Conservation (phyloP, 2,329 filamentous ascomycete genomes). For the Diaporthe citrichinensis region DNA sequence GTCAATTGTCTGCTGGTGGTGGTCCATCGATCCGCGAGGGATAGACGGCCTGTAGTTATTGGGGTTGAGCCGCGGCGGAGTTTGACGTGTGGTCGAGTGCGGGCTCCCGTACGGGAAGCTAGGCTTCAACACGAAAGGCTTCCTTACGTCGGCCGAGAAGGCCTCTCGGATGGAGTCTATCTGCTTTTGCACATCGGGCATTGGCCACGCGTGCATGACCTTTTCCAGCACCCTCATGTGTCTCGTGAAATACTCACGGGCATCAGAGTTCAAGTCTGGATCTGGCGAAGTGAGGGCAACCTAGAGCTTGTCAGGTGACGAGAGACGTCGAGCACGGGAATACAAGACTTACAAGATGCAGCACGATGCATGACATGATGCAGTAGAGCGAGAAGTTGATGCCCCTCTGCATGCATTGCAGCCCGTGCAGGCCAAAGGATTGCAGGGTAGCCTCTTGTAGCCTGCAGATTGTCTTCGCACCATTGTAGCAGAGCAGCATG, state of each 20-base stretch:
- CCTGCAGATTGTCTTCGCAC: slow-evolving; percentile 87
- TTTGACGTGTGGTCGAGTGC: slow-evolving; percentile 73
- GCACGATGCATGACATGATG: slow-evolving; percentile 90
- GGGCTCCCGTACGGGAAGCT: slow-evolving; percentile 91
- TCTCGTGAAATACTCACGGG: slow-evolving; percentile 88
- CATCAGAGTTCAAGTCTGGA: slow-evolving; percentile 86
- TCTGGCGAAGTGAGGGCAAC: slow-evolving; percentile 95
- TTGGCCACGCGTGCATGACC: slow-evolving; percentile 85
- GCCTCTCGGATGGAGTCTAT: slow-evolving; percentile 91
- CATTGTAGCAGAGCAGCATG: slow-evolving; percentile 87
- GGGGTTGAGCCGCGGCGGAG: slow-evolving; percentile 70
- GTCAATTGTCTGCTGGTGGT: slow-evolving; percentile 67
- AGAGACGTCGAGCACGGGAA: slow-evolving; percentile 27
- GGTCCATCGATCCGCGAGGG: slow-evolving; percentile 63
- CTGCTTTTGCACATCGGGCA: slow-evolving; percentile 91
- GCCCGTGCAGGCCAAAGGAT: slow-evolving; percentile 81
- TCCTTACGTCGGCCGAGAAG: slow-evolving; percentile 87
- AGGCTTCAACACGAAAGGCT: slow-evolving; percentile 90
- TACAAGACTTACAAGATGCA: slow-evolving; percentile 82
- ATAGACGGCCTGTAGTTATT: slow-evolving; percentile 58
- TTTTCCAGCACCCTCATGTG: slow-evolving; percentile 95
- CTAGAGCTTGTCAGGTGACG: slow-evolving; percentile 60
- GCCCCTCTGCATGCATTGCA: slow-evolving; percentile 93
- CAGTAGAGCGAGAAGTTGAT: slow-evolving; percentile 97
- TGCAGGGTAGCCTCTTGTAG: slow-evolving; percentile 87